Conservation (phyloP, 176 grass and related monocot species). For the Aegilops umbellulata region DNA sequence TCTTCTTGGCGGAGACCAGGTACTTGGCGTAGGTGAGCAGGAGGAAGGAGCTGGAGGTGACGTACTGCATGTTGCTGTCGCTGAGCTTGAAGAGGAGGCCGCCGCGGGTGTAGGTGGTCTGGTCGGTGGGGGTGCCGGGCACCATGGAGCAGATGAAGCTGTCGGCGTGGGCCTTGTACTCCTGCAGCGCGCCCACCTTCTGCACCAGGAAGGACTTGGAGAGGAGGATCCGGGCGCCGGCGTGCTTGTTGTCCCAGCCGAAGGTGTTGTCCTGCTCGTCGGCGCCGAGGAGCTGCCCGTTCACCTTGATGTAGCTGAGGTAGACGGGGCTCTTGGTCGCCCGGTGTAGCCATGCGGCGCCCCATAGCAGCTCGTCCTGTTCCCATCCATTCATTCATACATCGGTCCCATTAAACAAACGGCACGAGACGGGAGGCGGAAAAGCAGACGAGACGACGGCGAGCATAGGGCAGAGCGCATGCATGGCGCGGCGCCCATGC, state of each 20-base stretch:
- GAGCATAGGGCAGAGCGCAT: background rate
- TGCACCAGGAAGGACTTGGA: constrained; percentile 89
- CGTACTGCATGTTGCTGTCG: constrained; percentile 97
- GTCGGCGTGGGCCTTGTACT: constrained; percentile 93
- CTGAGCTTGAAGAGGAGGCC: constrained; percentile 81
- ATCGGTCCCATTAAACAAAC: background rate
- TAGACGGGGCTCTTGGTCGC: constrained; percentile 65
- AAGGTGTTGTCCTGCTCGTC: constrained; percentile 92
- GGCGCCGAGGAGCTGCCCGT: constrained; percentile 84
- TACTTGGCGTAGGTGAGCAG: constrained; percentile 97
- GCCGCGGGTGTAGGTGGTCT: constrained; percentile 62
- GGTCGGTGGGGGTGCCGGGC: constrained; percentile 54
- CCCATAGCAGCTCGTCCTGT: constrained; percentile 92
- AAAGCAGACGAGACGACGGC: background rate
- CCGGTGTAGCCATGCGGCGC: constrained; percentile 88
- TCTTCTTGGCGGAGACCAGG: constrained; percentile 60
- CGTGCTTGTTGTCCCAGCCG: constrained; percentile 99
- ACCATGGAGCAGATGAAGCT: constrained; percentile 90
- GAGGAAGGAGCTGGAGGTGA: constrained; percentile 89
- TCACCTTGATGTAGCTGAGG: constrained; percentile 81
- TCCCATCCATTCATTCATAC: background rate
- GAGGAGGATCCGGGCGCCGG: constrained; percentile 74
- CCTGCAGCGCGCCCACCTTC: constrained; percentile 53
- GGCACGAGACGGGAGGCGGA: background rate
- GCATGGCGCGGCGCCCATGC: background rate